These are phyloP conservation scores for Sordaria brevicollis DNA, from an alignment of 495 filamentous ascomycete genomes.

Conservation along the genomic window DNA sequence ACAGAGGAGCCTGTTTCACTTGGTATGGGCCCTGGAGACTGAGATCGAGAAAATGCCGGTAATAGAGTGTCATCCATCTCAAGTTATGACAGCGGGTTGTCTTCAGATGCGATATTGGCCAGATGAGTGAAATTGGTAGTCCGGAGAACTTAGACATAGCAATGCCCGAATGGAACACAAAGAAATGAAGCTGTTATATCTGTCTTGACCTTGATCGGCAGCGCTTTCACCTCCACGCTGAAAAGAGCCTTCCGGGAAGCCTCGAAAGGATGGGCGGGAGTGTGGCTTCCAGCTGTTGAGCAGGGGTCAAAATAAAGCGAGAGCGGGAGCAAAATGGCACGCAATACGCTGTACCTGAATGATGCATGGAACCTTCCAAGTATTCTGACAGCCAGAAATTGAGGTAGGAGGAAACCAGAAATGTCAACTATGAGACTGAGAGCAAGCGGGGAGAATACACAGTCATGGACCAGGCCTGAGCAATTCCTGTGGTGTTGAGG, in stretches of 20 bases:
- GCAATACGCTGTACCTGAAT: neutral
- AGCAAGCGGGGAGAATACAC: neutral
- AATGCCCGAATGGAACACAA: neutral
- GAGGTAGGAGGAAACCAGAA: neutral
- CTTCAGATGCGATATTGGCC: neutral
- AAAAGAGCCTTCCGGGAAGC: slow-evolving; percentile 18
- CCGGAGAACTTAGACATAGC: neutral
- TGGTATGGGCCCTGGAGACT: slow-evolving; percentile 4
- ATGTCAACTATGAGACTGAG: too few species aligned
- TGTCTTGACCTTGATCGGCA: neutral
- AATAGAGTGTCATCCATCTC: slow-evolving; percentile 4
- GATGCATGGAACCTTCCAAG: neutral
- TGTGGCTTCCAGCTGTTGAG: neutral
- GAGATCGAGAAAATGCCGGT: neutral
- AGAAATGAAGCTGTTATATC: neutral
- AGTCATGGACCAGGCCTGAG: neutral
- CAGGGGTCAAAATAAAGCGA: slow-evolving; percentile 11
- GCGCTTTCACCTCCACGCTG: neutral
- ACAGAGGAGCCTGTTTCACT: slow-evolving; percentile 20
- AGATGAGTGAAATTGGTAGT: neutral
- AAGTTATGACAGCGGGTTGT: neutral
- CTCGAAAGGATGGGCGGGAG: slow-evolving; percentile 14
- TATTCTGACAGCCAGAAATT: neutral
- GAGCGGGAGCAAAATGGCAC: slow-evolving; percentile 7
- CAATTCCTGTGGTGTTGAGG: neutral